A percentile compares a stretch with the other conserved stretches of the same genome.
Conservation (phyloP, 257 asterid genomes). For the Forsythia viridissima region DNA sequence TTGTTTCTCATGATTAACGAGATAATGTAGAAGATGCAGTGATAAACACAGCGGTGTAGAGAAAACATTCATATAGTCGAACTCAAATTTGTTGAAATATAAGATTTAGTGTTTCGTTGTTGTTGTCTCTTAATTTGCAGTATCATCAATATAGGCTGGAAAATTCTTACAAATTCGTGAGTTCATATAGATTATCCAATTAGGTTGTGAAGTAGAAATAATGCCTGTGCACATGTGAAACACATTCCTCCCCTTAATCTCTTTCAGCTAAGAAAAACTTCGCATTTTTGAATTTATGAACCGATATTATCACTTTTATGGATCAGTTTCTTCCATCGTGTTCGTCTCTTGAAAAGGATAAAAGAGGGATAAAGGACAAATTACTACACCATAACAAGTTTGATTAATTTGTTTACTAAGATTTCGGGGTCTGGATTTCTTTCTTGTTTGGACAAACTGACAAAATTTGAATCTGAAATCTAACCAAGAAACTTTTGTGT, state of each 20-base stretch:
- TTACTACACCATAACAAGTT: neutral
- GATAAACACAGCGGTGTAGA: neutral
- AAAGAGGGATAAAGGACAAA: neutral
- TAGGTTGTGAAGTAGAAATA: neutral
- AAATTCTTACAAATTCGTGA: slow-evolving; percentile 5
- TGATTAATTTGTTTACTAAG: slow-evolving; percentile 4
- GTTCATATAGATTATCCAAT: neutral
- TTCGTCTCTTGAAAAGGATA: slow-evolving; percentile 1
- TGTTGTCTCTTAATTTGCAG: neutral
- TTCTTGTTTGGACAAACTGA: neutral
- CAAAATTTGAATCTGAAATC: neutral
- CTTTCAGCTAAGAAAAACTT: neutral
- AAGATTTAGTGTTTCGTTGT: neutral
- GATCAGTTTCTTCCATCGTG: neutral
- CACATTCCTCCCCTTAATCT: neutral
- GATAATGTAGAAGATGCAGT: neutral
- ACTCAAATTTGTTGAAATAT: neutral
- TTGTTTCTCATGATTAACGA: neutral
- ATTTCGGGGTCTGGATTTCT: slow-evolving; percentile 8
- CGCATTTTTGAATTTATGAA: neutral
- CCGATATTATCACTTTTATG: neutral
- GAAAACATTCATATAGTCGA: neutral
- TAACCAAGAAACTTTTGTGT: slow-evolving; percentile 21
- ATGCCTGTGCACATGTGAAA: slow-evolving; percentile 9
- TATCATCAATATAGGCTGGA: slow-evolving; percentile 7